These are phyloP conservation scores for Ceratocystis ficicola DNA, from an alignment of 2,329 filamentous ascomycete species.

Conservation along the genomic window DNA sequence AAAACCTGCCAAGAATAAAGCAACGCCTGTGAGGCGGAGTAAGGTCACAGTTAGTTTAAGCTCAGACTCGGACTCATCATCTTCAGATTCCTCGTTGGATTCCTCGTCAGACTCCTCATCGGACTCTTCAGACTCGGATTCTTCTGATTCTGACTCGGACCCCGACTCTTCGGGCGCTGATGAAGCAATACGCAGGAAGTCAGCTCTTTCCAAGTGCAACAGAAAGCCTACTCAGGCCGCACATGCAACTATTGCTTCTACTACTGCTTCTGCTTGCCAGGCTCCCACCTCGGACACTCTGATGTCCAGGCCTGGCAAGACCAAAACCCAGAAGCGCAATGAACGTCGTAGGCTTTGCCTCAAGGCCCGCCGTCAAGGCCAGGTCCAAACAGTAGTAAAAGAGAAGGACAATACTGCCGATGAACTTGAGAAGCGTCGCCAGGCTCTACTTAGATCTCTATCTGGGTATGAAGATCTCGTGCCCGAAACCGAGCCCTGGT, in stretches of 20 bases:
- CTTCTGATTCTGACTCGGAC: constrained; percentile 13
- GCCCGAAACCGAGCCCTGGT: neutral
- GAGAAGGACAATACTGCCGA: constrained; percentile 10
- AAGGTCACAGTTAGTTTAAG: too few relatives aligned
- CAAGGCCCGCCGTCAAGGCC: constrained; percentile 2
- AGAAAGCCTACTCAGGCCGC: neutral
- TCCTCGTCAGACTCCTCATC: neutral
- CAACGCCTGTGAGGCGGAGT: too few relatives aligned
- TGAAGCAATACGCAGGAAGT: neutral
- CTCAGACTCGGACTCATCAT: constrained; percentile 20
- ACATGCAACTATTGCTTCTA: neutral
- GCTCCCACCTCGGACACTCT: neutral
- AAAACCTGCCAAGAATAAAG: neutral
- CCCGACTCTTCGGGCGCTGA: neutral
- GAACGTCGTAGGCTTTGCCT: constrained; percentile 13
- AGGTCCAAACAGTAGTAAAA: neutral
- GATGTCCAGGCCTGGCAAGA: neutral
- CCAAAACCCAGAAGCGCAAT: constrained; percentile 21
- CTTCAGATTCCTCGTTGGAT: neutral
- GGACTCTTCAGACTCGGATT: constrained; percentile 12
- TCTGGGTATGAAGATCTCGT: constrained; percentile 28
- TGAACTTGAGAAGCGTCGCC: constrained; percentile 15
- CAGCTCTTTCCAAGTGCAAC: neutral
- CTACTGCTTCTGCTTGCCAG: neutral
- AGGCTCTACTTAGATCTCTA: constrained; percentile 32